phyloP scores from a whole-genome alignment of 805 yeast species.

The Ogataea pini region DNA sequence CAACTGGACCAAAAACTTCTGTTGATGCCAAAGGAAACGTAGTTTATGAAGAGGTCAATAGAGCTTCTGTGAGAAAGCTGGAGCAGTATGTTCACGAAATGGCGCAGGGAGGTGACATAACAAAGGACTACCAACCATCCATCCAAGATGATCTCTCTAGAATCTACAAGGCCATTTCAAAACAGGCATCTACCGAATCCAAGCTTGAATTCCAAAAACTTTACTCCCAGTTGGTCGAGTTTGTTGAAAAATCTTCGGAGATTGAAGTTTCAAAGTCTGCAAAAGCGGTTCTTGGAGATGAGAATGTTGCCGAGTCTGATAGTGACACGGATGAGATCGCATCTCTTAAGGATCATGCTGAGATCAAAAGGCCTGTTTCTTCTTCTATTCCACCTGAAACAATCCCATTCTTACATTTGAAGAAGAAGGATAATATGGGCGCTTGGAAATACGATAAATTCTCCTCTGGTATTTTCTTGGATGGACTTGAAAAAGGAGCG shows the following conservation, averaged over 20 bases:
- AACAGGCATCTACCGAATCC: slow-evolving; percentile 69
- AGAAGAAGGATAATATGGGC: slow-evolving; percentile 70
- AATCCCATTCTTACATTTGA: slow-evolving; percentile 91
- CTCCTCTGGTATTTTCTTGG: slow-evolving; percentile 76
- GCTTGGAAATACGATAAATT: slow-evolving; percentile 82
- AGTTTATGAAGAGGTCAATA: slow-evolving; percentile 78
- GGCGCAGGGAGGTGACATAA: slow-evolving; percentile 91
- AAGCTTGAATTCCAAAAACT: slow-evolving; percentile 70
- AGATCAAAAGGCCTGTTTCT: slow-evolving; percentile 73
- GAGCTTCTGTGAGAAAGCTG: slow-evolving; percentile 88
- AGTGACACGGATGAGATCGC: slow-evolving; percentile 76
- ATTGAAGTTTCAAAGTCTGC: slow-evolving; percentile 68
- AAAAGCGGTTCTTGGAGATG: slow-evolving; percentile 49
- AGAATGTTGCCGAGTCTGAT: slow-evolving; percentile 48
- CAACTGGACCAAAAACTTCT: slow-evolving; percentile 91
- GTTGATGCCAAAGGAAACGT: slow-evolving; percentile 89
- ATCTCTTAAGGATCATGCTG: slow-evolving; percentile 71
- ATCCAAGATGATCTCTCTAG: slow-evolving; percentile 82
- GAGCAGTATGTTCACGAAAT: slow-evolving; percentile 94
- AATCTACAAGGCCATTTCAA: slow-evolving; percentile 78
- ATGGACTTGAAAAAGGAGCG: slow-evolving; percentile 92
- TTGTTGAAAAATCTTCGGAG: slow-evolving; percentile 68
- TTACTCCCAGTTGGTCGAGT: slow-evolving; percentile 68
- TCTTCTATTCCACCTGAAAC: slow-evolving; percentile 76
- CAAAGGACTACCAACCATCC: slow-evolving; percentile 69